Base-by-base conservation (phyloP, 2,329 filamentous ascomycete genomes). In the Botrytis fabae region DNA sequence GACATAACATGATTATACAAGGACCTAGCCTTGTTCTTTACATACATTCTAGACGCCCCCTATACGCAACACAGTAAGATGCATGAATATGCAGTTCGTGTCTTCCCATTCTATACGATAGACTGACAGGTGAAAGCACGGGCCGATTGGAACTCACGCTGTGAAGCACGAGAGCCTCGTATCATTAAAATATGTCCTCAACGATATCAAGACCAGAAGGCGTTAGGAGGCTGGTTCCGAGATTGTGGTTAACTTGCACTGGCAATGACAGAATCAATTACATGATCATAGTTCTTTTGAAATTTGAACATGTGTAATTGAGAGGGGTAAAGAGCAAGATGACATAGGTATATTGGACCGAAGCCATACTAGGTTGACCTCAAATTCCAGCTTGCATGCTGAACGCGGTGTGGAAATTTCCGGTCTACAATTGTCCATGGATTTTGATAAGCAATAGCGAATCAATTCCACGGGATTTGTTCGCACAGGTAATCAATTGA, bases 1-100 rank as follows among this genome's bases (percentile, higher is more conserved):
- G 35, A 61, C 54, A 44, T n/a, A 70, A 70, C 68, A 70, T 60
- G 57, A 62, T 9, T 25, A 62, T 44, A n/a, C 51, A 70, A n/a
- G 28, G 40, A n/a, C 32, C 28, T 62, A 61, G 51, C 38, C 40
- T 40, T 46, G 40, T 70, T 61, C 46, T 51, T 46, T 62, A n/a
- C 42, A 46, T 35, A 20, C 20, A 70, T 61, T 32, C 1, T 6
- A 12, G 60, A 44, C 61, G 61, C 70, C 22, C 22, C 38, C 61
- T 51, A 28, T 38, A 57, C 38, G 65, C 60, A 71, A 46, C 38
- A 71, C 69, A 66, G 69, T 57, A 44, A 71, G 69, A 63, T 71
- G 60, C 69, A 70, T 51, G 59, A 64, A 64, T 48, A 70, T 64
- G 59, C 59, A 71, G 38, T 44, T 51, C 44, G 54, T 64, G 44